Conservation (phyloP, 768 basidiomycete genomes). For the Boletus vermiculosoides region DNA sequence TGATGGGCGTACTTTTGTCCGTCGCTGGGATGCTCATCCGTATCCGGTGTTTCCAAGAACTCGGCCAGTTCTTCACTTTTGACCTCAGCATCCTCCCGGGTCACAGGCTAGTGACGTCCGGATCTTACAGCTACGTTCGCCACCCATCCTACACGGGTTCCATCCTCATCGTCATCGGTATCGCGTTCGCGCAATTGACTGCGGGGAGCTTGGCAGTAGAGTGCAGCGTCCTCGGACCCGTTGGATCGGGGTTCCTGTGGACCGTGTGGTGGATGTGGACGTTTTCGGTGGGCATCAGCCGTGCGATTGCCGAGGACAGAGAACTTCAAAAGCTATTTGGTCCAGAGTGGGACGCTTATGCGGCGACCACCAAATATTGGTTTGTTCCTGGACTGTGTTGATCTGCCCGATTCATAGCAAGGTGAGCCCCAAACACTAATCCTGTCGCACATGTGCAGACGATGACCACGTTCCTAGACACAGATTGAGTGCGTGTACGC, state of each 20-base stretch:
- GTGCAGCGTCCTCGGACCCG: conserved; percentile 30
- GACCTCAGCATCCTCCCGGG: conserved; percentile 54
- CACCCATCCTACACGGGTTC: conserved; percentile 60
- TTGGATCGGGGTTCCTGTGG: conserved; percentile 37
- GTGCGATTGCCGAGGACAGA: conserved; percentile 50
- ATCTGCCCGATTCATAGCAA: conserved; percentile 1
- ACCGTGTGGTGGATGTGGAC: conserved; percentile 51
- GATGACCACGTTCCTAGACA: not conserved
- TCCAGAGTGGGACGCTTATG: conserved; percentile 49
- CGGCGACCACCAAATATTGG: conserved; percentile 45
- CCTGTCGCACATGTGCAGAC: not conserved
- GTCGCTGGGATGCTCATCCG: conserved; percentile 48
- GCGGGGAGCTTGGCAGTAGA: conserved; percentile 48
- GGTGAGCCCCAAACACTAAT: not conserved
- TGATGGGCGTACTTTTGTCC: conserved; percentile 44
- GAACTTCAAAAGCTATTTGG: conserved; percentile 47
- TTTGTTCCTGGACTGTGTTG: conserved; percentile 48
- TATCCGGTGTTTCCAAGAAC: conserved; percentile 51
- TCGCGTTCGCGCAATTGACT: conserved; percentile 46
- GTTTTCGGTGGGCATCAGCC: conserved; percentile 45
- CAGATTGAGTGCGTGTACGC: not conserved
- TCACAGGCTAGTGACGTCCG: conserved; percentile 50
- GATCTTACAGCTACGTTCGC: conserved; percentile 51
- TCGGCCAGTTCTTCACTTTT: conserved; percentile 57
- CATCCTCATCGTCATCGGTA: conserved; percentile 45